Evolutionary conservation across 2,329 filamentous ascomycete species (phyloP), one percentile per base, ranked within the genome.

Genomic region (Moelleriella libera): DNA sequence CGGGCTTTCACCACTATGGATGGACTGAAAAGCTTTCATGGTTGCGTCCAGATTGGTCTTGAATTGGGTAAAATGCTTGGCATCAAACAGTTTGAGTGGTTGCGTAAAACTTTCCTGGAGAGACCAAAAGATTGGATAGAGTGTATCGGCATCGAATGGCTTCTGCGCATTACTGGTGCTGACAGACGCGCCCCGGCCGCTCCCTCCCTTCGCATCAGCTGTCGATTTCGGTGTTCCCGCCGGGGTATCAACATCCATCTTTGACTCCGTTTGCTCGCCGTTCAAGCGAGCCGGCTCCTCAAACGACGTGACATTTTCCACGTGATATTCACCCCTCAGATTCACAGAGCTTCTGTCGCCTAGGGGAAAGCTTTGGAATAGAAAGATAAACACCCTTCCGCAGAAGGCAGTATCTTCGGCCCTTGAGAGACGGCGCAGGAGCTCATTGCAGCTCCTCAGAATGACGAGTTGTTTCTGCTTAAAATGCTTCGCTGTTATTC

Each of bases 281-380:
- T 59, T 55, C 6, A 62, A 56, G 31, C 63, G 58, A 10, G 68
- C 56, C 1, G 65, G 55, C 6, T 70, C 66, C 34, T 81, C 74
- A 58, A 95, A 98, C 0, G 78, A 80, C 1, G 94, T 98, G 48
- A 89, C 78, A 69, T 98, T 99, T 58, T 97, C 92, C 30, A 85
- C 80, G 59, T 99, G 92, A 55, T 92, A 99, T 67, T 97, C 90
- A 55, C 92, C 92, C 46, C 92, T 80, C 40, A 97, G 73, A 59
- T 99, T 99, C 45, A 98, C 92, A 0, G 92, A 96, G 62, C 92
- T 97, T 62, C 90, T 92, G 65, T 98, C 94, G 32, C 90, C 90
- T 0, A 98, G 72, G 1, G 92, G 92, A 58, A 98, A 97, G 63
- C 88, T 94, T 63, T 98, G 92, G 64, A 97, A 98, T 60, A 98